Evolutionary conservation across 805 yeast genomes (phyloP).

Genomic region (Starmerella geochares): DNA sequence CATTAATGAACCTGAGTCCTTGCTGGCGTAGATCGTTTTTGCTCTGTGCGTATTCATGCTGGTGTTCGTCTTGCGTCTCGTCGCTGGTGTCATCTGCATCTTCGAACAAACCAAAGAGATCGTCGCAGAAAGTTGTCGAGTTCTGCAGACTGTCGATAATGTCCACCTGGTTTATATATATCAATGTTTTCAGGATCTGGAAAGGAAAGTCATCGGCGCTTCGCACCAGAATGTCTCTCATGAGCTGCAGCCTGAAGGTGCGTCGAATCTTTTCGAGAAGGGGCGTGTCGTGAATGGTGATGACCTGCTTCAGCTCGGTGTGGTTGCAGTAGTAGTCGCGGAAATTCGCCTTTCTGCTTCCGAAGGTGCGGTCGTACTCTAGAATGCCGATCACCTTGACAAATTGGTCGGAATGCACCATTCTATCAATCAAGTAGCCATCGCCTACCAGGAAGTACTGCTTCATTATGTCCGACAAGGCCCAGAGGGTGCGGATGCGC

Average conservation of each 20-base stretch:
- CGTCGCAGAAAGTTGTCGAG: conserved; percentile 43
- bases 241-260: conserved; percentile 67
- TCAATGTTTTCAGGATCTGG: conserved; percentile 54
- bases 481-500: conserved; percentile 47
- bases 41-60: background rate
- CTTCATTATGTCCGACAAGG: conserved; percentile 64
- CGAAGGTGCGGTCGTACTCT: conserved; percentile 81
- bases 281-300: conserved; percentile 47
- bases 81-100: no score
- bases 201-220: conserved; percentile 71
- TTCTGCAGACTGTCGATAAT: conserved; percentile 51
- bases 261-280: conserved; percentile 51
- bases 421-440: conserved; percentile 45
- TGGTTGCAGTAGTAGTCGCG: conserved; percentile 52
- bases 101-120: conserved; percentile 50
- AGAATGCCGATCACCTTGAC: conserved; percentile 63
- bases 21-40: conserved; percentile 31
- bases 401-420: conserved; percentile 45
- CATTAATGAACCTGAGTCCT: conserved; percentile 70
- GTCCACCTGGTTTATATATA: conserved; percentile 58
- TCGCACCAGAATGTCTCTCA: conserved; percentile 77
- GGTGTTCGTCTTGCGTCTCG: background rate
- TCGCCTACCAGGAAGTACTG: conserved; percentile 61
- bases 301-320: conserved; percentile 57
- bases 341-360: conserved; percentile 68